A percentile compares a stretch with the other conserved stretches of the same genome.
Evolutionary conservation across 352 stramenopile species (phyloP).

Genomic region (Phytophthora rubi): DNA sequence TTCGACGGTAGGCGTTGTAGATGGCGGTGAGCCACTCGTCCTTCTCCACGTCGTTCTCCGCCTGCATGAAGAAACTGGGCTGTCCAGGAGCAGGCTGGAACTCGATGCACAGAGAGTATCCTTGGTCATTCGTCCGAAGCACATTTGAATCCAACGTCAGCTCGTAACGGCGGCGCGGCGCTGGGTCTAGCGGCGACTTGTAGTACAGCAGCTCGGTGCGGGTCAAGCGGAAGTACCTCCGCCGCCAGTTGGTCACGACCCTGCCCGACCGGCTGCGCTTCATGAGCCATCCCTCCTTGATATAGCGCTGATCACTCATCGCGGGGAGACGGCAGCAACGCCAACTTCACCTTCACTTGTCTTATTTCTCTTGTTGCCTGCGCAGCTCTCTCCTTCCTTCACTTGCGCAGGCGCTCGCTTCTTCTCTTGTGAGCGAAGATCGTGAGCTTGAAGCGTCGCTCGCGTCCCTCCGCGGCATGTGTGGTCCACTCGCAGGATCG

Average conservation of each 20-base stretch:
- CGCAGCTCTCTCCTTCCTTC: slow-evolving; percentile 3
- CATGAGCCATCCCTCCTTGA: slow-evolving; percentile 78
- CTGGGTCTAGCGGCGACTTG: slow-evolving; percentile 38
- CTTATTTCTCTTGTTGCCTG: slow-evolving; percentile 3
- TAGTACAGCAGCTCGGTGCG: slow-evolving; percentile 71
- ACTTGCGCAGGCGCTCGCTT: slow-evolving; percentile 10
- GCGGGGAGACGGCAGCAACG: slow-evolving; percentile 8
- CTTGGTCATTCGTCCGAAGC: slow-evolving; percentile 69
- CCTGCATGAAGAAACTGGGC: slow-evolving; percentile 64
- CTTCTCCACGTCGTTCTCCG: slow-evolving; percentile 71
- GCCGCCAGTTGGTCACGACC: slow-evolving; percentile 58
- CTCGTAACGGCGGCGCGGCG: slow-evolving; percentile 45
- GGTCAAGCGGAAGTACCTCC: slow-evolving; percentile 76
- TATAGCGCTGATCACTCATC: slow-evolving; percentile 44
- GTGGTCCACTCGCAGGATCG: neutral
- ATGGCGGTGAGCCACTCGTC: slow-evolving; percentile 65
- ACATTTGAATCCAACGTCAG: slow-evolving; percentile 67
- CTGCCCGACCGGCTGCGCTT: slow-evolving; percentile 60
- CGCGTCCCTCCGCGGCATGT: slow-evolving; percentile 6
- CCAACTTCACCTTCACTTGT: neutral
- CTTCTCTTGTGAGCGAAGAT: slow-evolving; percentile 32
- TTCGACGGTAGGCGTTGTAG: slow-evolving; percentile 56
- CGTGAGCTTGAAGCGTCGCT: slow-evolving; percentile 21
- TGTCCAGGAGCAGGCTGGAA: slow-evolving; percentile 52
- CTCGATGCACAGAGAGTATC: slow-evolving; percentile 61